These are phyloP conservation scores for Pythium aristosporum DNA, from an alignment of 352 stramenopile genomes.

Conservation along the genomic window DNA sequence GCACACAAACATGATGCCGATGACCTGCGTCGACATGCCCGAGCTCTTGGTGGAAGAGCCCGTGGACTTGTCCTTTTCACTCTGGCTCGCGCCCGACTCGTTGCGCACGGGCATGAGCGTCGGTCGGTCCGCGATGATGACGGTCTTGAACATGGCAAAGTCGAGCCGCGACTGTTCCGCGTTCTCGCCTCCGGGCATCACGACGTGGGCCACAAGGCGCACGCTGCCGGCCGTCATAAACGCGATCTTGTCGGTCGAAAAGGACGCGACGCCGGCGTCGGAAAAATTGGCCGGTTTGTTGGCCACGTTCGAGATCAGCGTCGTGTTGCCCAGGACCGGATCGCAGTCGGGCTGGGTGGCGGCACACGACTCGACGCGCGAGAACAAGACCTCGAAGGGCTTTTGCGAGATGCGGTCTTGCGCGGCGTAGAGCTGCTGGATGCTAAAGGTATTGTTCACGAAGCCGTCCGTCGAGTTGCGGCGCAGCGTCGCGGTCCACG, in stretches of 20 bases:
- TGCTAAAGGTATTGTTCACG: constrained; percentile 44
- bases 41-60: constrained; percentile 16
- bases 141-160: constrained; percentile 48
- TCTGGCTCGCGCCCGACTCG: constrained; percentile 26
- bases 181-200: constrained; percentile 39
- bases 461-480: constrained; percentile 32
- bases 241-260: constrained; percentile 33
- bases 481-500: constrained; percentile 65
- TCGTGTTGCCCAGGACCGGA: constrained; percentile 44
- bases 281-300: constrained; percentile 57
- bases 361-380: constrained; percentile 50
- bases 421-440: constrained; percentile 41
- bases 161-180: constrained; percentile 51
- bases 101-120: constrained; percentile 13
- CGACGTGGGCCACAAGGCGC: constrained; percentile 58
- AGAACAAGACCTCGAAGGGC: constrained; percentile 54
- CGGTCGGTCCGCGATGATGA: constrained; percentile 47
- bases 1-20: constrained; percentile 69
- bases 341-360: constrained; percentile 44
- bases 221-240: constrained; percentile 52
- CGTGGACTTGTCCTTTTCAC: constrained; percentile 30
- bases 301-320: constrained; percentile 45
- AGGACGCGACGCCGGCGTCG: background rate
- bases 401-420: constrained; percentile 55
- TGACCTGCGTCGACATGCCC: constrained; percentile 57